phyloP scores from a whole-genome alignment of 73 alveolate genomes.

The Paramecium octaurelia region DNA sequence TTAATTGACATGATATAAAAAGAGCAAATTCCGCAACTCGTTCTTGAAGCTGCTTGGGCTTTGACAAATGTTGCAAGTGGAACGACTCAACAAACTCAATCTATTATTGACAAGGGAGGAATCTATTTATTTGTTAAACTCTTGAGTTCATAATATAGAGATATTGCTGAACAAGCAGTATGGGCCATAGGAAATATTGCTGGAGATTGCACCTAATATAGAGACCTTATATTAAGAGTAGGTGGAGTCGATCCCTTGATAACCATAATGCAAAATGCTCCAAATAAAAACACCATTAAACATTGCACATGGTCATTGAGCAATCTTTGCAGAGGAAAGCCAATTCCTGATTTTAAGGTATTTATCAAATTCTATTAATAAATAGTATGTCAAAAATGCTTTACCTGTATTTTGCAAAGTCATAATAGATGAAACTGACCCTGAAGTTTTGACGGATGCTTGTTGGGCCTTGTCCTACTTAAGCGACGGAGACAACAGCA shows the following conservation, averaged over 20 bases:
- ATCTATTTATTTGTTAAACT: conserved; percentile 78
- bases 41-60: conserved; percentile 97
- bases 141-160: conserved; percentile 78
- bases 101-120: conserved; percentile 93
- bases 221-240: conserved; percentile 80
- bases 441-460: conserved; percentile 93
- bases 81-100: conserved; percentile 85
- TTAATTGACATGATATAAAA: conserved; percentile 82
- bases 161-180: conserved; percentile 89
- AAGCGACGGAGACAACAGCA: conserved; percentile 94
- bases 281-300: conserved; percentile 73
- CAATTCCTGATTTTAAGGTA: conserved; percentile 78
- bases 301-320: conserved; percentile 94
- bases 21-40: conserved; percentile 81
- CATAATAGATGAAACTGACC: conserved; percentile 73
- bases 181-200: conserved; percentile 98
- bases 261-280: conserved; percentile 70
- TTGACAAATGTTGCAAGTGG: conserved; percentile 97
- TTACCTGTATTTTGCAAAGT: conserved; percentile 82
- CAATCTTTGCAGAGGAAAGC: conserved; percentile 94
- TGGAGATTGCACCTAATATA: conserved; percentile 84
- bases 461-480: conserved; percentile 95
- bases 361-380: not conserved
- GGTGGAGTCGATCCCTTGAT: conserved; percentile 89
- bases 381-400: conserved; percentile 67